A percentile compares a stretch with the other conserved stretches of the same genome.
Evolutionary conservation across 73 alveolate genomes (phyloP).

Genomic region (Uronychia binucleata): DNA sequence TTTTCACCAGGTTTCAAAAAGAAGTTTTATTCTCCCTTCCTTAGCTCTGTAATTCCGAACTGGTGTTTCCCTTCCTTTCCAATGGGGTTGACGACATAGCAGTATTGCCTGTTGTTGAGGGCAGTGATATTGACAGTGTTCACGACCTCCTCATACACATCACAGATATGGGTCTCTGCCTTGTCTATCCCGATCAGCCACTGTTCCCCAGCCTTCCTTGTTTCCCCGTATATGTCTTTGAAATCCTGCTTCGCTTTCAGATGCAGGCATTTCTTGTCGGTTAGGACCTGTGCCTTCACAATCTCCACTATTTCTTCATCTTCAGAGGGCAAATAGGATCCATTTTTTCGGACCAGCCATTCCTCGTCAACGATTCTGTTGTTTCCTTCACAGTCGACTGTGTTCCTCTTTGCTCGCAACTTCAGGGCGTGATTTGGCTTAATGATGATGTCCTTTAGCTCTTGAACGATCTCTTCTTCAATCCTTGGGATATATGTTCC

Average conservation of each 20-base stretch:
- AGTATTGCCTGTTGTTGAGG: slow-evolving; percentile 65
- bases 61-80: slow-evolving; percentile 30
- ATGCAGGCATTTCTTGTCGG: slow-evolving; percentile 73
- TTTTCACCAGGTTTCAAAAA: slow-evolving; percentile 83
- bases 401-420: slow-evolving; percentile 58
- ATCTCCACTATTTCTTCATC: slow-evolving; percentile 62
- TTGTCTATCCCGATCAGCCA: slow-evolving; percentile 62
- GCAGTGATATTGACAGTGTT: slow-evolving; percentile 50
- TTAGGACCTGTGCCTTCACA: slow-evolving; percentile 62
- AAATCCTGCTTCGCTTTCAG: slow-evolving; percentile 63
- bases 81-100: slow-evolving; percentile 68
- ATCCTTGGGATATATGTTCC: slow-evolving; percentile 75
- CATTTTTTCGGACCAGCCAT: slow-evolving; percentile 60
- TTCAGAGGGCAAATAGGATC: slow-evolving; percentile 69
- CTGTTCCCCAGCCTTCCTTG: slow-evolving; percentile 82
- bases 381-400: slow-evolving; percentile 42
- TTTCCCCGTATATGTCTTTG: slow-evolving; percentile 58
- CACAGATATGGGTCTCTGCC: slow-evolving; percentile 69
- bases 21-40: slow-evolving; percentile 75
- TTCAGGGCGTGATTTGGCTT: slow-evolving; percentile 71
- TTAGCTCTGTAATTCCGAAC: slow-evolving; percentile 70
- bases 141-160: slow-evolving; percentile 69
- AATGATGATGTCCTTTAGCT: slow-evolving; percentile 12
- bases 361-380: slow-evolving; percentile 33
- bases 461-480: slow-evolving; percentile 37